Evolutionary conservation across 2,329 filamentous ascomycete species (phyloP), one percentile per base, ranked within the genome.

Genomic region (Fusarium nygamai): DNA sequence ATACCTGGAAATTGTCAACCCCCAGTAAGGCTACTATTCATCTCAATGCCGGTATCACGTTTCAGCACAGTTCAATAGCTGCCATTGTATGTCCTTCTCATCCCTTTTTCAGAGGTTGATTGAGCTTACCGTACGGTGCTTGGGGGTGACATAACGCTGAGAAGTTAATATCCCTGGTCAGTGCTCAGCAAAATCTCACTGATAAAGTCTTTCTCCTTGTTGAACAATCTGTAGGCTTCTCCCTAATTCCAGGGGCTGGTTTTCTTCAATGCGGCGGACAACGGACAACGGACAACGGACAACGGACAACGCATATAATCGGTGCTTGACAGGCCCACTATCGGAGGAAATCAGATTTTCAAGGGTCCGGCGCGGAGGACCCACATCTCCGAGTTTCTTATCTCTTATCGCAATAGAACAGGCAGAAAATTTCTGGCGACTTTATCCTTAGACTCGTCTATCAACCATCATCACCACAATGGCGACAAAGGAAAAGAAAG

Each of bases 401-500:
- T 79, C 76, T 57, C 75, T 79, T 79, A 79, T 79, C 78, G 64
- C 39, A 60, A 16, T n/a, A 17, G 36, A 59, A 36, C 36, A 50
- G 41, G 41, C 63, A 43, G 41, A 61, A 63, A 66, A 51, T 61
- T 44, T 64, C 71, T 65, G 57, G 73, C 66, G 65, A 75, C 71
- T 61, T 63, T 69, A 27, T 29, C 39, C 57, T 64, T 29, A 36
- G 17, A 46, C 39, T 34, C 51, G 56, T 36, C 51, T 41, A 29
- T 53, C 44, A 66, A 51, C 64, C 57, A 67, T 47, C 61, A 56
- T 34, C n/a, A 68, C 41, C 66, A 72, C 48, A 75, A 79, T 79
- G 77, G 77, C 77, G 33, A 75, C 76, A 59, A 79, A 77, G 74
- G 77, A 78, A 41, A 78, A 78, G 74, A 73, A 73, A 43, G 69